Evolutionary conservation across 257 asterid genomes (phyloP).

Genomic region (Ehretia macrophylla): DNA sequence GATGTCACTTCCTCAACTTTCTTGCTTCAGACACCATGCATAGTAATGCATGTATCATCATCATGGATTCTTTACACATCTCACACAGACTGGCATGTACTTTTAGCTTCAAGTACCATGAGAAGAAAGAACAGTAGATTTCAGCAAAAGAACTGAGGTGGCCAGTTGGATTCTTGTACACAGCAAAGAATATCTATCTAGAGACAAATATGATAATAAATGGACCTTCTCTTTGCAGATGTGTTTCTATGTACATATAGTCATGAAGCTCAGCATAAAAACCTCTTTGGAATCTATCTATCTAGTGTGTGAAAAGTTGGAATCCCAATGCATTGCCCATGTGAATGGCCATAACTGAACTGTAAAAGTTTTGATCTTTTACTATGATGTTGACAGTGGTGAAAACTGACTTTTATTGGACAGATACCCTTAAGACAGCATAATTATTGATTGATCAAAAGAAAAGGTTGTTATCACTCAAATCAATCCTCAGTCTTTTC

Average conservation of each 20-base stretch:
- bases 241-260: not conserved
- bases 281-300: not conserved
- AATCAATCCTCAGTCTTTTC: constrained; percentile 15
- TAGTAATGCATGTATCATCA: constrained; percentile 14
- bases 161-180: constrained; percentile 10
- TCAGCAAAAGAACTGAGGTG: constrained; percentile 3
- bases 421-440: constrained; percentile 28
- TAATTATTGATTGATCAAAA: constrained; percentile 40
- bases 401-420: constrained; percentile 18
- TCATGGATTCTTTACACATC: constrained; percentile 29
- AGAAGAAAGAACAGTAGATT: constrained; percentile 2
- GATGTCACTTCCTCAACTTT: constrained; percentile 23
- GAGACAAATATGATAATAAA: not conserved
- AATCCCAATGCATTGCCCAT: constrained; percentile 14
- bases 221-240: not conserved
- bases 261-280: not conserved
- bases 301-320: not conserved
- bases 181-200: constrained; percentile 3
- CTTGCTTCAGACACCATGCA: constrained; percentile 13
- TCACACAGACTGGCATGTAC: constrained; percentile 11
- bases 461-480: constrained; percentile 18
- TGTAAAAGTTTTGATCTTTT: constrained; percentile 18
- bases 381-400: constrained; percentile 22
- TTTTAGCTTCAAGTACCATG: constrained; percentile 11
- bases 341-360: constrained; percentile 12